Conservation (phyloP, 192 early-diverging fungal species). For the Haplosporangium gracile region DNA sequence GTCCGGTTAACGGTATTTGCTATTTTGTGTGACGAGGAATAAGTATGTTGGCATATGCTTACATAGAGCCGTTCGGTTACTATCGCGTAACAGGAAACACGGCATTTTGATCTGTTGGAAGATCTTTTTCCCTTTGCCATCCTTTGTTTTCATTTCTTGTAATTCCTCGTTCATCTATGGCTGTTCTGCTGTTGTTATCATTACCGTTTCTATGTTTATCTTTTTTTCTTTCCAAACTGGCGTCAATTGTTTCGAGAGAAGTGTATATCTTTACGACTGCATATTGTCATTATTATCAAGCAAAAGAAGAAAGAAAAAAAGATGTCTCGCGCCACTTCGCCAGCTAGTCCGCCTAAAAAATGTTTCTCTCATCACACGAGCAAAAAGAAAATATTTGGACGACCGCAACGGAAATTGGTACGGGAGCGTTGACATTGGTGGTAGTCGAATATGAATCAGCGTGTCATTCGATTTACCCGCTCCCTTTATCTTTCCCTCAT, state of each 20-base stretch:
- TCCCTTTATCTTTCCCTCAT: neutral
- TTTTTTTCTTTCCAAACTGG: neutral
- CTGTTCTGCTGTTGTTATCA: neutral
- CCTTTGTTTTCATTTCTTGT: neutral
- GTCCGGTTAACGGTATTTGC: neutral
- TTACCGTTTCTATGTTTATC: neutral
- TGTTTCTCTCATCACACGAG: conserved; percentile 2
- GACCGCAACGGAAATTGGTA: neutral
- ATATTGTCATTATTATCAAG: neutral
- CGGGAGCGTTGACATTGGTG: neutral
- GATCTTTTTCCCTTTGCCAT: neutral
- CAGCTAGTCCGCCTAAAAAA: neutral
- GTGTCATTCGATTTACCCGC: neutral
- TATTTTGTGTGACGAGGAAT: neutral
- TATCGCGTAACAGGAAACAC: neutral
- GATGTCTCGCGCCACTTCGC: neutral
- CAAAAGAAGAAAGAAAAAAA: neutral
- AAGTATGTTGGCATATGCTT: conserved; percentile 1
- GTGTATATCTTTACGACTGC: neutral
- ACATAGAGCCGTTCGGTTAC: neutral
- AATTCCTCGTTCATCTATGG: neutral
- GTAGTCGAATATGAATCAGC: too few relatives aligned
- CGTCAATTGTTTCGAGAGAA: neutral
- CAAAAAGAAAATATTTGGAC: neutral
- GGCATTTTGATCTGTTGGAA: neutral